Evolutionary conservation across 805 yeast species (phyloP).

Genomic region (Kluyveromyces aestuarii): DNA sequence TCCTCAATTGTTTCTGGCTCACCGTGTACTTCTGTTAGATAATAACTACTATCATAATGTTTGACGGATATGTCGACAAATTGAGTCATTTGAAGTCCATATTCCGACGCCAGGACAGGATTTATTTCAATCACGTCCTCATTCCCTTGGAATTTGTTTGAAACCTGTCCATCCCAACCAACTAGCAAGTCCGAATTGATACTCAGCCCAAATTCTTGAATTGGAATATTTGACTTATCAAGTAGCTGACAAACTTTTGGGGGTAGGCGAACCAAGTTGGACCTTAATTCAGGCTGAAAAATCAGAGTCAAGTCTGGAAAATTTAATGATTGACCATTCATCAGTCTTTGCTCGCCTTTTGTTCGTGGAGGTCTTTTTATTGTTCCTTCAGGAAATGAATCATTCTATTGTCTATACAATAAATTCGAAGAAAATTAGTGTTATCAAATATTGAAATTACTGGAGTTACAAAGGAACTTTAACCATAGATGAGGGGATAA

Average conservation of each 20-base stretch:
- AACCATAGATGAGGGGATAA: too few species aligned
- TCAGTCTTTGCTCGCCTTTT: neutral
- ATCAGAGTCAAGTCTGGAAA: conserved; percentile 9
- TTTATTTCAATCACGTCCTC: conserved; percentile 14
- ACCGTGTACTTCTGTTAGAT: conserved; percentile 52
- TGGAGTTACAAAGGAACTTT: too few species aligned
- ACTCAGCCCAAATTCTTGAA: conserved; percentile 18
- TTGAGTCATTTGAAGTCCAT: conserved; percentile 5
- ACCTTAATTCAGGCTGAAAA: conserved; percentile 14
- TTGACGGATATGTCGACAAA: conserved; percentile 9
- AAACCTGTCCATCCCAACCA: conserved; percentile 25
- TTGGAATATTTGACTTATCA: conserved; percentile 15
- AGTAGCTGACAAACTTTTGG: conserved; percentile 10
- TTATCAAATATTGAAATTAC: too few species aligned
- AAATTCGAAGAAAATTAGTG: neutral
- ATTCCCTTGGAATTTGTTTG: conserved; percentile 10
- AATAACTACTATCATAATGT: conserved; percentile 7
- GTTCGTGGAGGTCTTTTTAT: neutral
- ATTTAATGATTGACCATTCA: conserved; percentile 4
- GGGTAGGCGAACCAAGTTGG: conserved; percentile 25
- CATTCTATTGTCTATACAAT: neutral
- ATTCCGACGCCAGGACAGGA: conserved; percentile 15
- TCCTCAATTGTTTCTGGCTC: conserved; percentile 74
- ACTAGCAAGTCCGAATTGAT: conserved; percentile 9
- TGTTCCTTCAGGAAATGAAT: neutral